Percentiles rank a stretch among this genome's conserved stretches.
These are phyloP conservation scores for Alloascoidea africana DNA, from an alignment of 805 yeast genomes.

Conservation along the genomic window DNA sequence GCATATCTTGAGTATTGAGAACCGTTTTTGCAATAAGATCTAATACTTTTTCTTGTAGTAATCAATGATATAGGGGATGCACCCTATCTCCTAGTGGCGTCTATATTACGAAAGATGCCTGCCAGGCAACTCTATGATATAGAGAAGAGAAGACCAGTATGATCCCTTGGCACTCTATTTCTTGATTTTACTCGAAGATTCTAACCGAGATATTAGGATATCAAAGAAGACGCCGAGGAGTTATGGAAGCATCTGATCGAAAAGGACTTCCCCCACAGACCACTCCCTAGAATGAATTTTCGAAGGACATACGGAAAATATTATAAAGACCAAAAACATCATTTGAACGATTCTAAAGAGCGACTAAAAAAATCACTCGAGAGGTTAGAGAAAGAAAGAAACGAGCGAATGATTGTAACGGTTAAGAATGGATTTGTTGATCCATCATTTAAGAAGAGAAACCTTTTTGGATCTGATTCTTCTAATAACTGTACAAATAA, in stretches of 20 bases:
- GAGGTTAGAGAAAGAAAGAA: conserved; percentile 12
- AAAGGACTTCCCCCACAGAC: conserved; percentile 18
- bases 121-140: conserved; percentile 18
- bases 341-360: conserved; percentile 26
- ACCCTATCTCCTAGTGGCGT: conserved; percentile 20
- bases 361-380: conserved; percentile 15
- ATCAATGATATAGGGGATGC: conserved; percentile 22
- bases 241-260: conserved; percentile 18
- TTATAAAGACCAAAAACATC: conserved; percentile 27
- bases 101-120: conserved; percentile 16
- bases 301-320: conserved; percentile 14
- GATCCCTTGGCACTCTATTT: background rate
- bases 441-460: conserved; percentile 7
- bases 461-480: conserved; percentile 3
- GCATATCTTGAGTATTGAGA: background rate
- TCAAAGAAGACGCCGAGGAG: conserved; percentile 13
- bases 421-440: conserved; percentile 11
- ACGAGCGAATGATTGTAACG: conserved; percentile 10
- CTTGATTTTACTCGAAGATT: background rate
- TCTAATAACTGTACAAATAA: conserved; percentile 2
- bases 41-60: conserved; percentile 8
- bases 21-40: background rate
- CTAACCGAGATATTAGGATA: conserved; percentile 9
- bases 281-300: conserved; percentile 13
- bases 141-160: conserved; percentile 14